A percentile compares a stretch with the other conserved stretches of the same genome.
Conservation (phyloP, 2,329 filamentous ascomycete genomes). For the Didymella glomerata region DNA sequence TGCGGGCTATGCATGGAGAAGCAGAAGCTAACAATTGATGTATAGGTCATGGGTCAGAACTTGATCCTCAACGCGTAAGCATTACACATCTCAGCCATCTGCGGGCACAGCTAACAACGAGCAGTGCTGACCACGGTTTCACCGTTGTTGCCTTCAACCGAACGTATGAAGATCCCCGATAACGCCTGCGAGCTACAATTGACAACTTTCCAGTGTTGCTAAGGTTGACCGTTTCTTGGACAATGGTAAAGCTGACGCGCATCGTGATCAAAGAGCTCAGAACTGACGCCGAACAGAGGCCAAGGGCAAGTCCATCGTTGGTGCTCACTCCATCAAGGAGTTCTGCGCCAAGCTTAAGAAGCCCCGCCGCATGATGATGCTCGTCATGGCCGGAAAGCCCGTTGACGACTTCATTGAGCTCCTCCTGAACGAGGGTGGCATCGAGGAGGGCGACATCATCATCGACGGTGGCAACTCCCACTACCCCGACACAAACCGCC, state of each 20-base stretch:
- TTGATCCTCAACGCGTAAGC: conserved; percentile 63
- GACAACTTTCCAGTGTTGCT: conserved; percentile 65
- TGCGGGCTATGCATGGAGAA: background rate
- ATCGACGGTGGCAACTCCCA: conserved; percentile 99
- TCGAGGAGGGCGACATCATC: conserved; percentile 83
- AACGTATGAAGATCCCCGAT: conserved; percentile 60
- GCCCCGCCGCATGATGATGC: conserved; percentile 95
- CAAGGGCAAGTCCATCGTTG: conserved; percentile 87
- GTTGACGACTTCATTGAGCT: conserved; percentile 99
- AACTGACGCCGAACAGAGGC: conserved; percentile 54
- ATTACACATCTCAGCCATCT: conserved; percentile 25
- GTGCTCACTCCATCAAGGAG: conserved; percentile 92
- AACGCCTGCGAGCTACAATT: conserved; percentile 23
- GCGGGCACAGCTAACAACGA: conserved; percentile 40
- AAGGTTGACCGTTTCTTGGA: conserved; percentile 96
- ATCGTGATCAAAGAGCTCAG: background rate
- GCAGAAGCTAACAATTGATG: conserved; percentile 30
- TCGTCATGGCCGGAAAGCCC: conserved; percentile 97
- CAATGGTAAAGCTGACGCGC: conserved; percentile 59
- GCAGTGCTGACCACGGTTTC: conserved; percentile 71
- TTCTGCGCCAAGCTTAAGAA: conserved; percentile 97
- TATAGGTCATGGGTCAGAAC: conserved; percentile 61
- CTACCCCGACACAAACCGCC: conserved; percentile 98
- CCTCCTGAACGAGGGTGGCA: conserved; percentile 67
- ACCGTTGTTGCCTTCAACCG: conserved; percentile 99